Percentiles rank a stretch among this genome's conserved stretches.
Evolutionary conservation across 2,329 filamentous ascomycete species (phyloP).

Genomic region (Neoarthrinium moseri): DNA sequence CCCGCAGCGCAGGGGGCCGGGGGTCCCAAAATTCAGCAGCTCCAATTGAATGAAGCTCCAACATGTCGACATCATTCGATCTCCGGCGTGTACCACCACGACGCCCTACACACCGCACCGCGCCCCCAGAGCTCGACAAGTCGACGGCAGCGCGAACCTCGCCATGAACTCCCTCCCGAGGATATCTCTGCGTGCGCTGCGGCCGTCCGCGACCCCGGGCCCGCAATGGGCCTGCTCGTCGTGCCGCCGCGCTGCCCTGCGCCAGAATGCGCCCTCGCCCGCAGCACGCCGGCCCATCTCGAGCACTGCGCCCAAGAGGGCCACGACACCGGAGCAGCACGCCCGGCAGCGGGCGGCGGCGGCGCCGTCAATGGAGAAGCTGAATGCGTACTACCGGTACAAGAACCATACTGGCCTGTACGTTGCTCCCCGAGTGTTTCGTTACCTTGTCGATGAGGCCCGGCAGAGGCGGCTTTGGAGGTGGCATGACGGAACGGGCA

Average conservation of each 20-base stretch:
- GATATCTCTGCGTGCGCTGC: conserved; percentile 5
- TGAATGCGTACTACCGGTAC: conserved; percentile 61
- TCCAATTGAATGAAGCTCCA: neutral
- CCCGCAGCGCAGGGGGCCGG: neutral
- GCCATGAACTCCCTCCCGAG: conserved; percentile 15
- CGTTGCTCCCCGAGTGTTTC: conserved; percentile 25
- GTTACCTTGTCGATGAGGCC: neutral
- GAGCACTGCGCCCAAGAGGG: conserved; percentile 22
- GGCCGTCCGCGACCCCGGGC: neutral
- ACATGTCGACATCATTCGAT: conserved; percentile 8
- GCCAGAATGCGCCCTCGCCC: conserved; percentile 11
- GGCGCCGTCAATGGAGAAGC: conserved; percentile 60
- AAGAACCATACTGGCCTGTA: conserved; percentile 70
- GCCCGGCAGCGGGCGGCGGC: conserved; percentile 19
- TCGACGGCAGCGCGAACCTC: no score
- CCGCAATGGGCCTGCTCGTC: conserved; percentile 28
- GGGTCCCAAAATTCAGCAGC: neutral
- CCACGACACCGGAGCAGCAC: conserved; percentile 24
- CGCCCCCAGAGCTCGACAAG: no score
- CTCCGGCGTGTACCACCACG: no score
- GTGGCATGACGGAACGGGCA: no score
- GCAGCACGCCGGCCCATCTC: conserved; percentile 21
- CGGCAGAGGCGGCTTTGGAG: neutral
- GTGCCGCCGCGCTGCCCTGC: conserved; percentile 22
- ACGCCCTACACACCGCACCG: no score